Evolutionary conservation across 106 monocot species (phyloP).

Genomic region (Gastrodia elata): DNA sequence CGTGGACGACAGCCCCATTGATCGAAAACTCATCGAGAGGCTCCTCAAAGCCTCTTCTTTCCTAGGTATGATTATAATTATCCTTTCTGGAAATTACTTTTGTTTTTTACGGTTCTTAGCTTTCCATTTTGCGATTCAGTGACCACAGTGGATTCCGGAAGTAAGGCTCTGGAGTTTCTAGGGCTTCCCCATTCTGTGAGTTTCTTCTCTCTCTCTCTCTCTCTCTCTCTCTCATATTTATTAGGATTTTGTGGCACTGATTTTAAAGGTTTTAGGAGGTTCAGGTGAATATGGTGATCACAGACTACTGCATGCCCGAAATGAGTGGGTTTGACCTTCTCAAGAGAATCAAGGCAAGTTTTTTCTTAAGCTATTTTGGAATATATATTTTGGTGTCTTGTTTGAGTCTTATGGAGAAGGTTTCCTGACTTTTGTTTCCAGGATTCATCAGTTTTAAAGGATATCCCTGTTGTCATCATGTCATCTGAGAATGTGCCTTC

Average conservation of each 20-base stretch:
- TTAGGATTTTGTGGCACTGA: neutral
- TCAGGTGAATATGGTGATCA: slow-evolving; percentile 40
- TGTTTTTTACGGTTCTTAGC: neutral
- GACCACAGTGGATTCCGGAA: slow-evolving; percentile 49
- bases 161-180: slow-evolving; percentile 43
- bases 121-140: slow-evolving; percentile 20
- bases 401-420: neutral
- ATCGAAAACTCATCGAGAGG: slow-evolving; percentile 50
- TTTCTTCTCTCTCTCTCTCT: neutral
- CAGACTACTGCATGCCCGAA: slow-evolving; percentile 53
- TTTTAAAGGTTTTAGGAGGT: slow-evolving; percentile 21
- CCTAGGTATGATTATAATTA: slow-evolving; percentile 32
- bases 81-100: neutral
- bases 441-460: slow-evolving; percentile 38
- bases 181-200: slow-evolving; percentile 12
- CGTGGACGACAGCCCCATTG: slow-evolving; percentile 54
- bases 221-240: neutral
- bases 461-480: slow-evolving; percentile 59
- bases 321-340: slow-evolving; percentile 65
- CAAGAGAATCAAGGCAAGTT: slow-evolving; percentile 44
- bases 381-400: neutral
- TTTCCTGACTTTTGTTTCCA: neutral
- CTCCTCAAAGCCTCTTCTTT: slow-evolving; percentile 46
- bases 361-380: neutral
- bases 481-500: slow-evolving; percentile 56